A percentile compares a stretch with the other conserved stretches of the same genome.
phyloP scores from a whole-genome alignment of 805 yeast species.

The Brettanomyces custersianus region DNA sequence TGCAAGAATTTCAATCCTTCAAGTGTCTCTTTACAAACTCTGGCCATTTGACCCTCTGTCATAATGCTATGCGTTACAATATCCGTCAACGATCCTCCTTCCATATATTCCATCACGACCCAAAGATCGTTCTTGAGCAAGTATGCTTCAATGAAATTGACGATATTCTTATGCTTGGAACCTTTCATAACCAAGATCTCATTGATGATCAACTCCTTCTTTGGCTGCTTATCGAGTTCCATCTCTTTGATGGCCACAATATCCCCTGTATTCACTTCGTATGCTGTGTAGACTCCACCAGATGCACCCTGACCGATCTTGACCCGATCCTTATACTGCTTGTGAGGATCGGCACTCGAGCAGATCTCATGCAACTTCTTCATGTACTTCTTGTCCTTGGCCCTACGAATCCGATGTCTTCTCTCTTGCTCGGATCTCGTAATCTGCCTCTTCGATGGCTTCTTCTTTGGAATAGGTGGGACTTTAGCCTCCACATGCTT shows the following conservation, averaged over 20 bases:
- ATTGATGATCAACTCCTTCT: slow-evolving; percentile 88
- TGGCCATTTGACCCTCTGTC: slow-evolving; percentile 92
- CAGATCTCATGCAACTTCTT: slow-evolving; percentile 69
- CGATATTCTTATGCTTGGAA: slow-evolving; percentile 82
- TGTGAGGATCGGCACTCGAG: slow-evolving; percentile 75
- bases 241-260: slow-evolving; percentile 94
- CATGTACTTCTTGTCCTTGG: slow-evolving; percentile 63
- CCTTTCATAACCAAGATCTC: slow-evolving; percentile 96
- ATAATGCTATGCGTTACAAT: slow-evolving; percentile 81
- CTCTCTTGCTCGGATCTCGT: slow-evolving; percentile 52
- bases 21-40: slow-evolving; percentile 86
- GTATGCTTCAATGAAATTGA: slow-evolving; percentile 85
- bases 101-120: slow-evolving; percentile 99
- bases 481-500: slow-evolving; percentile 7
- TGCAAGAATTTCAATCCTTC: slow-evolving; percentile 83
- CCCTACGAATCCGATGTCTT: slow-evolving; percentile 72
- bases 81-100: slow-evolving; percentile 94
- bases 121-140: slow-evolving; percentile 72
- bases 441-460: slow-evolving; percentile 23
- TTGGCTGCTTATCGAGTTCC: slow-evolving; percentile 90
- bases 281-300: slow-evolving; percentile 93
- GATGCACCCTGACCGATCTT: slow-evolving; percentile 98
- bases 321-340: slow-evolving; percentile 53
- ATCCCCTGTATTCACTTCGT: slow-evolving; percentile 42
- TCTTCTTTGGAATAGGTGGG: slow-evolving; percentile 23